Percentiles rank a stretch among this genome's conserved stretches.
Conservation (phyloP, 2,329 filamentous ascomycete species). For the Boeremia lycopersici region DNA sequence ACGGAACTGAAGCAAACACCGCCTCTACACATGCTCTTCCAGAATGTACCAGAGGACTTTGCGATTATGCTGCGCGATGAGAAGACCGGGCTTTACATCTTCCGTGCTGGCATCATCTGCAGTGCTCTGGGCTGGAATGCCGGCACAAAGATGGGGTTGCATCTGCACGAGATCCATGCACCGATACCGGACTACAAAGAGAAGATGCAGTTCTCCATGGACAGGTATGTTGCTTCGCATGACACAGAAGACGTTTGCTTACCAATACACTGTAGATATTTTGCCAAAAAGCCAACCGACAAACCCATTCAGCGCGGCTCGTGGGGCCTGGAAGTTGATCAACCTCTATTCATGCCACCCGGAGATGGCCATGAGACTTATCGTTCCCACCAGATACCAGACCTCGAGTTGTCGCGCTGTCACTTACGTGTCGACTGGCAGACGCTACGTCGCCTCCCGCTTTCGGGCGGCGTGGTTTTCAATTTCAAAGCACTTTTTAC, state of each 20-base stretch:
- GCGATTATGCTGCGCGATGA: slow-evolving; percentile 76
- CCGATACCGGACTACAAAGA: slow-evolving; percentile 82
- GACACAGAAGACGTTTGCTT: no score
- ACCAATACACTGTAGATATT: slow-evolving; percentile 62
- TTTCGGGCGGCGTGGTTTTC: slow-evolving; percentile 78
- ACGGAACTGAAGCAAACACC: slow-evolving; percentile 66
- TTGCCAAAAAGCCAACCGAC: slow-evolving; percentile 75
- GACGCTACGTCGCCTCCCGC: slow-evolving; percentile 76
- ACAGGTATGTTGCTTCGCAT: slow-evolving; percentile 59
- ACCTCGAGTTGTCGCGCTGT: slow-evolving; percentile 64
- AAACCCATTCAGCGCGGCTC: slow-evolving; percentile 82
- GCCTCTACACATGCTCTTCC: slow-evolving; percentile 72
- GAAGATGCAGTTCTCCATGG: slow-evolving; percentile 89
- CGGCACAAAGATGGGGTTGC: slow-evolving; percentile 72
- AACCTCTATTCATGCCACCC: slow-evolving; percentile 76
- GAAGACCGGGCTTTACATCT: slow-evolving; percentile 71
- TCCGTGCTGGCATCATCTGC: slow-evolving; percentile 79
- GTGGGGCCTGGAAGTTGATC: slow-evolving; percentile 79
- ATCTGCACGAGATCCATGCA: slow-evolving; percentile 72
- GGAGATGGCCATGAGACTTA: slow-evolving; percentile 68
- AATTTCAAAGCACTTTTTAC: slow-evolving; percentile 91
- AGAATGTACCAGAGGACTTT: slow-evolving; percentile 86
- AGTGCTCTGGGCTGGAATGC: slow-evolving; percentile 83
- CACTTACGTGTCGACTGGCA: slow-evolving; percentile 86
- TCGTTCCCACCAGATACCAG: slow-evolving; percentile 63